phyloP scores from a whole-genome alignment of 140 eudicot genomes.

The Bidens hawaiensis region DNA sequence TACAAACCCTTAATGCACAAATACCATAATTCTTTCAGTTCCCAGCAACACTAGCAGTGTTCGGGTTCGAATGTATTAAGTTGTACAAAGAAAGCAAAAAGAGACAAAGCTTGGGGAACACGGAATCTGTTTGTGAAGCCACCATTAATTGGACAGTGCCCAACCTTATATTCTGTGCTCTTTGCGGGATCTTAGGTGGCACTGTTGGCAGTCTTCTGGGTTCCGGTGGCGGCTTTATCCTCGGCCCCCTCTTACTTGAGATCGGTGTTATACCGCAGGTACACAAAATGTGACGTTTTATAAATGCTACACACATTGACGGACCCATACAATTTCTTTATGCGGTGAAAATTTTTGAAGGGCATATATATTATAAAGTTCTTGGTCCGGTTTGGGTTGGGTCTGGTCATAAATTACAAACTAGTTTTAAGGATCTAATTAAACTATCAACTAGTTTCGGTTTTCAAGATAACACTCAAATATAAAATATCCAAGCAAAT shows the following conservation, averaged over 20 bases:
- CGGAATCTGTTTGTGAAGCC: conserved; percentile 70
- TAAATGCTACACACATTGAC: not conserved
- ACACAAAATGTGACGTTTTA: not conserved
- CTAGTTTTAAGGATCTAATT: too few species aligned
- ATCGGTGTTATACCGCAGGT: conserved; percentile 98
- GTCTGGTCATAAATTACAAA: too few species aligned
- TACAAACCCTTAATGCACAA: conserved; percentile 3
- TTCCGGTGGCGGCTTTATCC: conserved; percentile 90
- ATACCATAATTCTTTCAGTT: conserved; percentile 32
- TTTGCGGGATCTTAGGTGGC: conserved; percentile 84
- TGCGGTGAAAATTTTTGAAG: too few species aligned
- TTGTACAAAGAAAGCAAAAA: conserved; percentile 68
- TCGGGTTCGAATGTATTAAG: conserved; percentile 58
- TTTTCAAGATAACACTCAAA: too few species aligned
- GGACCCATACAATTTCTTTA: too few species aligned
- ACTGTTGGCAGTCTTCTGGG: conserved; percentile 88
- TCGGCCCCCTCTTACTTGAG: conserved; percentile 86
- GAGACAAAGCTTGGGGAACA: conserved; percentile 47
- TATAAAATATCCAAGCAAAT: too few species aligned
- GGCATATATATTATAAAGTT: too few species aligned
- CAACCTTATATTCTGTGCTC: conserved; percentile 67
- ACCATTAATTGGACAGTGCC: conserved; percentile 67
- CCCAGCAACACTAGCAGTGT: conserved; percentile 71
- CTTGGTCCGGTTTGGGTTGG: too few species aligned
- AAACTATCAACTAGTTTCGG: too few species aligned